phyloP scores from a whole-genome alignment of 371 early-diverging fungal species.

The Mucor indicus region DNA sequence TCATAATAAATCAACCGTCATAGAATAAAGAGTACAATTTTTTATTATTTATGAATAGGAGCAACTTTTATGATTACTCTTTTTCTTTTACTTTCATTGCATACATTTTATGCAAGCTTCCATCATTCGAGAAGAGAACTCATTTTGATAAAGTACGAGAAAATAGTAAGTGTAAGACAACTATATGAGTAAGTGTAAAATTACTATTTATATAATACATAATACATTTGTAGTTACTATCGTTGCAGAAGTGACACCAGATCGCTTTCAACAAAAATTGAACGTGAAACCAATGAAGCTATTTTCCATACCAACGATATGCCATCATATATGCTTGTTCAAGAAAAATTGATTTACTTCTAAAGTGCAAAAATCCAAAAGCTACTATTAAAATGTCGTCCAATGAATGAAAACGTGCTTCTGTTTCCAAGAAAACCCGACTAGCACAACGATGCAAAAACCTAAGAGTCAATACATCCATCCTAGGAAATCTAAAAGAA shows the following conservation, averaged over 20 bases:
- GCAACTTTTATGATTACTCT: too few species aligned
- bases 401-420: slow-evolving; percentile 11
- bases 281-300: slow-evolving; percentile 1
- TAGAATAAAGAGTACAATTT: too few species aligned
- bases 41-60: too few species aligned
- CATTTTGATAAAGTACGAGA: too few species aligned
- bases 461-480: slow-evolving; percentile 5
- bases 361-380: not conserved
- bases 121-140: too few species aligned
- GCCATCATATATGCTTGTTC: not conserved
- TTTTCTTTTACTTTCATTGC: not conserved
- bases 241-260: not conserved
- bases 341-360: slow-evolving; percentile 3
- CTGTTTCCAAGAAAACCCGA: slow-evolving; percentile 3
- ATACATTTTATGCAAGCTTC: too few species aligned
- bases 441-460: slow-evolving; percentile 12
- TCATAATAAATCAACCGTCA: too few species aligned
- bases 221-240: not conserved
- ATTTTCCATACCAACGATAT: not conserved
- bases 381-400: slow-evolving; percentile 9
- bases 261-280: not conserved
- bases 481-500: not conserved
- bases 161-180: not conserved
- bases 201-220: not conserved
- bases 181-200: not conserved